Evolutionary conservation across 257 asterid species (phyloP).

Genomic region (Anisodus tanguticus): DNA sequence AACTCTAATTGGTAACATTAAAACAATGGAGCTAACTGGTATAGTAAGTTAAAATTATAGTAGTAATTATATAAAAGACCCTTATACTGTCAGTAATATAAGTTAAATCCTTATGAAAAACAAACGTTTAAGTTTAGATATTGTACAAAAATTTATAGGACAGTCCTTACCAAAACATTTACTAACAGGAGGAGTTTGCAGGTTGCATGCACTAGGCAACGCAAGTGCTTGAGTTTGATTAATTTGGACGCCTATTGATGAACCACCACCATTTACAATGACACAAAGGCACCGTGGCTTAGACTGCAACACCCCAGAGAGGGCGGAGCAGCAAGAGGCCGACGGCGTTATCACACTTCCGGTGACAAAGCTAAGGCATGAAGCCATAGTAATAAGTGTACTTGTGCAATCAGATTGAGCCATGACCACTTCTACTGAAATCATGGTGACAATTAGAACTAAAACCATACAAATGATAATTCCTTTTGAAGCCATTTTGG

Average conservation of each 20-base stretch:
- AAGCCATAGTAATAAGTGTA: slow-evolving; percentile 59
- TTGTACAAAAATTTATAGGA: background rate
- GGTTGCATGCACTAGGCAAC: slow-evolving; percentile 58
- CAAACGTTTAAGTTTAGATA: background rate
- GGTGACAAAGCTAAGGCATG: slow-evolving; percentile 68
- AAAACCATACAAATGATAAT: slow-evolving; percentile 24
- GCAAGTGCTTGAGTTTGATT: slow-evolving; percentile 65
- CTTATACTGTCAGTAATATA: background rate
- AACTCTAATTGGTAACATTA: background rate
- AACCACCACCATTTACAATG: slow-evolving; percentile 54
- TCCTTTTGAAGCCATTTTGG: slow-evolving; percentile 54
- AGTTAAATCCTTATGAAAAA: background rate
- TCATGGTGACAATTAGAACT: slow-evolving; percentile 23
- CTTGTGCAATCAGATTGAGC: slow-evolving; percentile 64
- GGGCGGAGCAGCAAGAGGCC: slow-evolving; percentile 62
- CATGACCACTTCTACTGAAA: slow-evolving; percentile 32
- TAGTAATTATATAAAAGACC: background rate
- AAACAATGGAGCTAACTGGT: background rate
- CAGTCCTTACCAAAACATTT: slow-evolving; percentile 54
- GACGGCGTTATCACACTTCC: slow-evolving; percentile 56
- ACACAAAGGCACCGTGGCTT: slow-evolving; percentile 69
- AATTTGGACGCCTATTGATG: slow-evolving; percentile 53
- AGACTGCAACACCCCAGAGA: slow-evolving; percentile 59
- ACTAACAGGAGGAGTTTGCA: slow-evolving; percentile 64
- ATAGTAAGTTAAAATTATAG: background rate